A percentile compares a stretch with the other conserved stretches of the same genome.
phyloP scores from a whole-genome alignment of 768 basidiomycete species.

The Kwoniella botswanensis region DNA sequence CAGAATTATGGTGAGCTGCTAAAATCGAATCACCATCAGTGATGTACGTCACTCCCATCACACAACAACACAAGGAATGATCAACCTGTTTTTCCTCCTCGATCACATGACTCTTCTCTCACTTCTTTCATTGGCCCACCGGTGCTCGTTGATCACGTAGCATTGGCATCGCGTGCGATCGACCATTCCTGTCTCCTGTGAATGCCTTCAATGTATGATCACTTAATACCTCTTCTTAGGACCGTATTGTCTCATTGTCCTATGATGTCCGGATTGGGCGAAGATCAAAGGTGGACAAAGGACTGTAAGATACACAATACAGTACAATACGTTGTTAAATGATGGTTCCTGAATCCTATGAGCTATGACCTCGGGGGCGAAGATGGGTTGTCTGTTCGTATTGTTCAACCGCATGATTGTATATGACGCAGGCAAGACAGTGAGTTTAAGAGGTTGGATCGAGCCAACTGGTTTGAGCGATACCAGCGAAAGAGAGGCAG shows the following conservation, averaged over 20 bases:
- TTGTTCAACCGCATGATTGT: neutral
- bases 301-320: neutral
- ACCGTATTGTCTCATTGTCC: neutral
- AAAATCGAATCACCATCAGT: no score
- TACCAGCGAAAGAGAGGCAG: no score
- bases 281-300: constrained; percentile 1
- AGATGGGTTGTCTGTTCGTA: neutral
- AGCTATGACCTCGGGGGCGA: neutral
- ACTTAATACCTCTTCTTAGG: neutral
- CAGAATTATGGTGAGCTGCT: no score
- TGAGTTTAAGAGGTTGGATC: neutral
- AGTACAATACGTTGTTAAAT: neutral
- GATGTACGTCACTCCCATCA: neutral
- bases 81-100: neutral
- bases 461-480: no score
- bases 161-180: no score
- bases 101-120: neutral
- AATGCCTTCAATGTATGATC: neutral
- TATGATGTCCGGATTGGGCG: neutral
- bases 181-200: no score
- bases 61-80: neutral
- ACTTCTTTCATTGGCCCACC: neutral
- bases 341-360: neutral
- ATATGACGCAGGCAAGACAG: no score
- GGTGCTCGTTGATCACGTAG: no score